Conservation (phyloP, 2,329 filamentous ascomycete species). For the Aspergillus fijiensis region DNA sequence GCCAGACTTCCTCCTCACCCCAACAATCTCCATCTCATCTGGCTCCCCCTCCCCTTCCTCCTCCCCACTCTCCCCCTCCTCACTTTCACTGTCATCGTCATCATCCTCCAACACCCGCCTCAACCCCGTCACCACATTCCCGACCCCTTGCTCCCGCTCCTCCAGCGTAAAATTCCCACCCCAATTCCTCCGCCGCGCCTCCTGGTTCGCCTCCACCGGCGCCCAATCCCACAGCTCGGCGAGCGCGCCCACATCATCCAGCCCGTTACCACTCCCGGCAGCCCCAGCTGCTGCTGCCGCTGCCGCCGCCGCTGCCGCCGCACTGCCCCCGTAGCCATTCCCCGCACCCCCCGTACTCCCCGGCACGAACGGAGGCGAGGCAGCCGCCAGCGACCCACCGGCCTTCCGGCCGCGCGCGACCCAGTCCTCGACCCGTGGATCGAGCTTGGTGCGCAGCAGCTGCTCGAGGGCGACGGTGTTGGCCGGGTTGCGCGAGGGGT, state of each 20-base stretch:
- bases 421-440: slow-evolving; percentile 72
- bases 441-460: slow-evolving; percentile 78
- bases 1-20: slow-evolving; percentile 35
- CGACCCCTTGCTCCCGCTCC: slow-evolving; percentile 65
- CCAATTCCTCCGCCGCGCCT: slow-evolving; percentile 50
- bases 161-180: slow-evolving; percentile 70
- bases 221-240: slow-evolving; percentile 62
- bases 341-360: neutral
- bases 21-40: slow-evolving; percentile 44
- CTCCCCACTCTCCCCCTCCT: slow-evolving; percentile 56
- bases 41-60: slow-evolving; percentile 44
- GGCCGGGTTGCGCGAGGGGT: slow-evolving; percentile 65
- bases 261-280: slow-evolving; percentile 15
- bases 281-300: neutral
- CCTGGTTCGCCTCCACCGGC: slow-evolving; percentile 48
- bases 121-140: slow-evolving; percentile 72
- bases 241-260: slow-evolving; percentile 50
- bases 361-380: neutral
- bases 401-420: slow-evolving; percentile 60
- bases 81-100: slow-evolving; percentile 42
- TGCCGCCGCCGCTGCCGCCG: too few relatives aligned
- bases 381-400: neutral
- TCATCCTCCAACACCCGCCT: slow-evolving; percentile 59
- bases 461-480: slow-evolving; percentile 65
- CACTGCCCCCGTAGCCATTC: neutral